Conservation (phyloP, 176 grass and related monocot species). For the Triticum turgidum region DNA sequence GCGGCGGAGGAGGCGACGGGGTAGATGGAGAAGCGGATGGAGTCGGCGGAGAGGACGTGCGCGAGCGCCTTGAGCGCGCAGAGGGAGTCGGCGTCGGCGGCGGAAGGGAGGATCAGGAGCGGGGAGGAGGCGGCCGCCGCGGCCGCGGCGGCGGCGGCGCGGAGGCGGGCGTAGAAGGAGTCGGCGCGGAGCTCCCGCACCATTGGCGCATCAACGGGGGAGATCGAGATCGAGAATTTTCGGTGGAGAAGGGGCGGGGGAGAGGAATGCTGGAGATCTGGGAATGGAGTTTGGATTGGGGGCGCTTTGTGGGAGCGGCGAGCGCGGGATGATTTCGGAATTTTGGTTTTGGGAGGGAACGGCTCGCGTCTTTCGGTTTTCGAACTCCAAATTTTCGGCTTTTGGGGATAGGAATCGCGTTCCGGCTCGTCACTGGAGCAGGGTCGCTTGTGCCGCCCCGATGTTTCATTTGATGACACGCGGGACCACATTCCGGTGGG, state of each 20-base stretch:
- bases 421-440: background rate
- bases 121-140: conserved; percentile 40
- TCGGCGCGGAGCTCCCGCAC: conserved; percentile 60
- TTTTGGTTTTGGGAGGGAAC: conserved; percentile 20
- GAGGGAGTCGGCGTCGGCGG: conserved; percentile 76
- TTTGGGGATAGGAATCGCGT: background rate
- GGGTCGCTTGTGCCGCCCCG: background rate
- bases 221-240: conserved; percentile 37
- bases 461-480: background rate
- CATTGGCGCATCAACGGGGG: conserved; percentile 35
- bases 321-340: conserved; percentile 16
- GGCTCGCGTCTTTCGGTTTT: background rate
- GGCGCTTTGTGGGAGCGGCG: conserved; percentile 1
- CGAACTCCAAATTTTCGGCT: background rate
- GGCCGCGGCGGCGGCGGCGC: conserved; percentile 31
- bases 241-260: background rate
- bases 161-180: conserved; percentile 63
- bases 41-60: conserved; percentile 54
- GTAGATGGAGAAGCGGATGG: conserved; percentile 40
- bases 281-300: conserved; percentile 5
- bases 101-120: conserved; percentile 72
- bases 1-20: conserved; percentile 57
- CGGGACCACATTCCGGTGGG: background rate
- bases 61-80: conserved; percentile 62
- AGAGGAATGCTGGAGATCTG: conserved; percentile 9